These are phyloP conservation scores for Pseudogymnoascus sp. DNA, from an alignment of 2,329 filamentous ascomycete genomes.

Conservation along the genomic window DNA sequence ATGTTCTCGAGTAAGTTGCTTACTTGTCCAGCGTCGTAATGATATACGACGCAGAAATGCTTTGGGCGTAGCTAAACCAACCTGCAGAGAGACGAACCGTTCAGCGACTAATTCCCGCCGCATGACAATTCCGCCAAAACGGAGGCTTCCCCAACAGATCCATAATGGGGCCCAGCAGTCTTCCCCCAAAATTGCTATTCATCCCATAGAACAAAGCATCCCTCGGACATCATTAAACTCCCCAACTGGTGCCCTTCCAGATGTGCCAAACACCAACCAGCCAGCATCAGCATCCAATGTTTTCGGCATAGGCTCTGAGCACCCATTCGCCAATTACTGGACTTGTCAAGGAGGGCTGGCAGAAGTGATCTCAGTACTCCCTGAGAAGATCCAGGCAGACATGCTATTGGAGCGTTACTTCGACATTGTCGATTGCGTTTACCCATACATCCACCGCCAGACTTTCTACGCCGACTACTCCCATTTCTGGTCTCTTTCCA, in stretches of 20 bases:
- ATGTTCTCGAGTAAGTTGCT: slow-evolving; percentile 59
- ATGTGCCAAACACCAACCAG: slow-evolving; percentile 62
- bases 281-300: slow-evolving; percentile 66
- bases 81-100: slow-evolving; percentile 46
- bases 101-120: slow-evolving; percentile 43
- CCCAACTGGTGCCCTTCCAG: slow-evolving; percentile 54
- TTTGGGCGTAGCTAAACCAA: neutral
- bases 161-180: slow-evolving; percentile 15
- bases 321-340: slow-evolving; percentile 80
- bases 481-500: slow-evolving; percentile 60
- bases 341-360: slow-evolving; percentile 66
- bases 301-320: slow-evolving; percentile 71
- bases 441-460: slow-evolving; percentile 69
- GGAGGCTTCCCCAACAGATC: slow-evolving; percentile 26
- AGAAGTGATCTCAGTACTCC: slow-evolving; percentile 67
- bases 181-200: slow-evolving; percentile 48
- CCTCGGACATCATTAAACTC: slow-evolving; percentile 27
- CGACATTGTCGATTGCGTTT: slow-evolving; percentile 68
- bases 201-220: slow-evolving; percentile 34
- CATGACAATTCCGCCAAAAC: slow-evolving; percentile 51
- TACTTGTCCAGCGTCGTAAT: neutral
- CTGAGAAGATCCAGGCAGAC: slow-evolving; percentile 67
- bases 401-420: slow-evolving; percentile 57
- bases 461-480: slow-evolving; percentile 73
- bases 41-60: neutral